Evolutionary conservation across 108 stramenopile genomes (phyloP), one percentile per base, ranked within the genome.

Genomic region (Pseudonitzschia multiseries): DNA sequence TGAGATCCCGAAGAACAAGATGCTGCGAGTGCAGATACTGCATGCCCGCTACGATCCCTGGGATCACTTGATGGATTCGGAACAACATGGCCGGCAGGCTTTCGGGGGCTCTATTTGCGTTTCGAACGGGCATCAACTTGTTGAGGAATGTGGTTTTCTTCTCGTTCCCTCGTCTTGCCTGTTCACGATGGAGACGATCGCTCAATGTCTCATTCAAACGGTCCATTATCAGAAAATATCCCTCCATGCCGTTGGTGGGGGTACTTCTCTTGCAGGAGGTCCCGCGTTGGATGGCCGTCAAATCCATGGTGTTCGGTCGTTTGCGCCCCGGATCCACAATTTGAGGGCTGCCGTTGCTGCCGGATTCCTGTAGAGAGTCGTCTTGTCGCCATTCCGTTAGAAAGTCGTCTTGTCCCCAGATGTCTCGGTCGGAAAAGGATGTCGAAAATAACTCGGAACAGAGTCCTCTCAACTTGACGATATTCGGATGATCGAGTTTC

Each of bases 371-470:
- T n/a, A n/a, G n/a, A n/a, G n/a, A n/a, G n/a, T n/a, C n/a, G n/a
- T n/a, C n/a, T n/a, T 60, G 13, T 84, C 76, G 10, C 67, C 81
- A 57, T 86, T 85, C 41, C 86, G n/a, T 51, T 18, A 84, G 82
- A 28, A 86, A 57, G 57, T n/a, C n/a, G 6, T n/a, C n/a, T 51
- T 10, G 50, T 17, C 50, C n/a, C 36, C 36, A 36, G 3, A n/a
- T n/a, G 10, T 51, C n/a, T 10, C 10, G 2, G 50, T 41, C 32
- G 15, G n/a, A n/a, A 21, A 79, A 67, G 13, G 66, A 65, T 24
- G 50, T 68, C 2, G 42, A 27, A 13, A 79, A 50, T n/a, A 57
- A 33, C 32, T 65, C 57, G 4, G 29, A 50, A 20, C 54, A 59
- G 9, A 71, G 52, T 18, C 74, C 74, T 14, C 32, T 65, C 0